These are phyloP conservation scores for Elongisporangium anandrum DNA, from an alignment of 352 stramenopile species.

Conservation along the genomic window DNA sequence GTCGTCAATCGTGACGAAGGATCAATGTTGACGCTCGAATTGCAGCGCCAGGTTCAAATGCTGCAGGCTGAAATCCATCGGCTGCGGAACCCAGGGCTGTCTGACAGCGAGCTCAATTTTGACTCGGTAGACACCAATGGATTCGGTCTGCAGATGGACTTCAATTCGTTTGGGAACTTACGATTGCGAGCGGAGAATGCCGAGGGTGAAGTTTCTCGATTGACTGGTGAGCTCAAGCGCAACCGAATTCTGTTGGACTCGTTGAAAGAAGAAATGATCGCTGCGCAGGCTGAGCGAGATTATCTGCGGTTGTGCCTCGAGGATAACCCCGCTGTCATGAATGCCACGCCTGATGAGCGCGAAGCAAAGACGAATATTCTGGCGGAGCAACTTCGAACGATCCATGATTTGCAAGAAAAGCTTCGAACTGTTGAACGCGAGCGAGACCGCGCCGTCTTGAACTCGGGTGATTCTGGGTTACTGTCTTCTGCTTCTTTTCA, in stretches of 20 bases:
- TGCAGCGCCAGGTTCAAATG: slow-evolving; percentile 74
- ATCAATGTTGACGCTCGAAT: slow-evolving; percentile 64
- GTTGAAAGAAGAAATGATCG: slow-evolving; percentile 86
- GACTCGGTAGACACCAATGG: slow-evolving; percentile 50
- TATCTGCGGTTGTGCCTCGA: slow-evolving; percentile 71
- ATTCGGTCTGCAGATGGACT: slow-evolving; percentile 64
- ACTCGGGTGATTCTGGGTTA: slow-evolving; percentile 12
- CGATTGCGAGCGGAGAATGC: slow-evolving; percentile 69
- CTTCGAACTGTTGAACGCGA: slow-evolving; percentile 59
- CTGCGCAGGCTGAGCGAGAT: slow-evolving; percentile 76
- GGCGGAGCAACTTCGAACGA: slow-evolving; percentile 76
- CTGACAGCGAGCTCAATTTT: slow-evolving; percentile 74
- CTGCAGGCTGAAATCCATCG: slow-evolving; percentile 81
- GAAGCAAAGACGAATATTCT: slow-evolving; percentile 64
- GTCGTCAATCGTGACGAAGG: slow-evolving; percentile 83
- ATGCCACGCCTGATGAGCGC: slow-evolving; percentile 26
- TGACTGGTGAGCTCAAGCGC: slow-evolving; percentile 75
- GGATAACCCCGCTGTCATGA: slow-evolving; percentile 23
- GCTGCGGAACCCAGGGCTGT: slow-evolving; percentile 74
- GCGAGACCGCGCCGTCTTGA: slow-evolving; percentile 58
- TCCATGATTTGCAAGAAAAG: slow-evolving; percentile 77
- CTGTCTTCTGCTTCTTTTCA: slow-evolving; percentile 7
- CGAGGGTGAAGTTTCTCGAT: slow-evolving; percentile 69
- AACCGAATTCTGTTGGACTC: slow-evolving; percentile 72
- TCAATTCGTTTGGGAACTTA: slow-evolving; percentile 74